phyloP scores from a whole-genome alignment of 306 rosid genomes.

The Cyamopsis tetragonoloba region DNA sequence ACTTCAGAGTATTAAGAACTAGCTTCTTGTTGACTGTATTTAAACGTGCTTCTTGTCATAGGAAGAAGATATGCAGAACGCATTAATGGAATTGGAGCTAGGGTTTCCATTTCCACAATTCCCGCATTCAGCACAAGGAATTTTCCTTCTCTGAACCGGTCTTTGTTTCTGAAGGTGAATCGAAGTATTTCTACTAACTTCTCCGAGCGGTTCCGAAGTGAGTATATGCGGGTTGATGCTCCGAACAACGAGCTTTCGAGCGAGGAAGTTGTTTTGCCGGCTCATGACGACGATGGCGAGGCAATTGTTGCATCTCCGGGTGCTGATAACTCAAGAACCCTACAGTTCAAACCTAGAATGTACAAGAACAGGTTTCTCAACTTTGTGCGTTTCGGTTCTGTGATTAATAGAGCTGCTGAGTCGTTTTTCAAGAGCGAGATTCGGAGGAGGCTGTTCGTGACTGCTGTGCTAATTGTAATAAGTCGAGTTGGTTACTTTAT shows the following conservation, averaged over 20 bases:
- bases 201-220: constrained; percentile 41
- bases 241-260: constrained; percentile 30
- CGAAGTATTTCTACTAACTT: constrained; percentile 30
- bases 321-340: not conserved
- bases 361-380: constrained; percentile 68
- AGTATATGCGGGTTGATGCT: constrained; percentile 42
- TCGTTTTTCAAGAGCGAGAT: constrained; percentile 95
- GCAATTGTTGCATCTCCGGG: constrained; percentile 19
- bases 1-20: too few species aligned
- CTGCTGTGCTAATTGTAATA: constrained; percentile 70
- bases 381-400: constrained; percentile 71
- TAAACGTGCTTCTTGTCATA: constrained; percentile 12
- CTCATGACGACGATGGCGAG: constrained; percentile 16
- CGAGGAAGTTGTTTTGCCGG: constrained; percentile 32
- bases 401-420: constrained; percentile 74
- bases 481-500: constrained; percentile 94
- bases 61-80: constrained; percentile 31
- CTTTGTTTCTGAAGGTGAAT: constrained; percentile 28
- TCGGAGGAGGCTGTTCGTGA: constrained; percentile 79
- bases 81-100: constrained; percentile 27
- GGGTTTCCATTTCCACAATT: constrained; percentile 21
- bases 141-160: constrained; percentile 33
- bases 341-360: constrained; percentile 31
- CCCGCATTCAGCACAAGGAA: constrained; percentile 21
- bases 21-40: not conserved